Percentiles rank a stretch among this genome's conserved stretches.
These are phyloP conservation scores for Alternaria conjuncta DNA, from an alignment of 2,329 filamentous ascomycete species.

Conservation along the genomic window DNA sequence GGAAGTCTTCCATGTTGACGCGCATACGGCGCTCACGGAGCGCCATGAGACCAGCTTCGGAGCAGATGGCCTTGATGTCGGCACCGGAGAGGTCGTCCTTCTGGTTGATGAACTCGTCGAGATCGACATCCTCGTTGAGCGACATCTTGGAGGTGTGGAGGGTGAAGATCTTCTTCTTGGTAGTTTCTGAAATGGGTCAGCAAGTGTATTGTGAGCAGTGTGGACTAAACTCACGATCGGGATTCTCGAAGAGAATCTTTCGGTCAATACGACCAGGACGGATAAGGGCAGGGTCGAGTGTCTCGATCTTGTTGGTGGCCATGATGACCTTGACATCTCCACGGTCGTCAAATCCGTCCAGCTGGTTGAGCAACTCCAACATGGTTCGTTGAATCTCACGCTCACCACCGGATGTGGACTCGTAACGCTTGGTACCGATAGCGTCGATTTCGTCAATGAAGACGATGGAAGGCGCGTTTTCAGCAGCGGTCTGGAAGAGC, in stretches of 20 bases:
- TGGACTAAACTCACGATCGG: conserved; percentile 62
- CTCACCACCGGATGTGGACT: conserved; percentile 95
- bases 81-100: conserved; percentile 98
- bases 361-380: conserved; percentile 96
- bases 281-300: conserved; percentile 92
- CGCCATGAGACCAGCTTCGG: conserved; percentile 92
- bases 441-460: conserved; percentile 99
- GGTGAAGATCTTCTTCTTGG: conserved; percentile 96
- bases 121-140: conserved; percentile 91
- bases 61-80: conserved; percentile 99
- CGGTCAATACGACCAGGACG: conserved; percentile 97
- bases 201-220: not conserved
- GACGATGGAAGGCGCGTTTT: conserved; percentile 95
- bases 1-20: conserved; percentile 98
- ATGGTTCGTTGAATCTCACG: conserved; percentile 98
- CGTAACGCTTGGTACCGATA: conserved; percentile 98
- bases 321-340: conserved; percentile 99
- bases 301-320: conserved; percentile 99
- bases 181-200: conserved; percentile 80
- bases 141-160: conserved; percentile 99
- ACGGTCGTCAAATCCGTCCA: conserved; percentile 97
- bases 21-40: conserved; percentile 95
- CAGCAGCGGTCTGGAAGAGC: conserved; percentile 93
- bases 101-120: conserved; percentile 97
- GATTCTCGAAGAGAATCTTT: conserved; percentile 85